These are phyloP conservation scores for Erucastrum elatum DNA, from an alignment of 345 rosid genomes.

Conservation along the genomic window DNA sequence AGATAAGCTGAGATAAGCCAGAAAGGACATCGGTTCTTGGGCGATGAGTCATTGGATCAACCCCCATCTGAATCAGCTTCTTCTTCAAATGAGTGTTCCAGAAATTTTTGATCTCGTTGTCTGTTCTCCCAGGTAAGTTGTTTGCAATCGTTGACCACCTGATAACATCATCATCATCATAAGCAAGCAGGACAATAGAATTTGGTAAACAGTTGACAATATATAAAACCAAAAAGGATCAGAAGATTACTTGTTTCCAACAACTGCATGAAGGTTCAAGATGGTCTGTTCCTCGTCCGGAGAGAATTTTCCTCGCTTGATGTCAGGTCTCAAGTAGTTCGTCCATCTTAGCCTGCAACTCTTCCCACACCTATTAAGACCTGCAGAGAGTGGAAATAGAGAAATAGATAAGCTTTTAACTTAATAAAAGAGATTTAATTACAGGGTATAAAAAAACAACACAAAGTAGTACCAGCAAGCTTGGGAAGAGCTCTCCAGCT, in stretches of 20 bases:
- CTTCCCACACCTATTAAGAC: constrained; percentile 82
- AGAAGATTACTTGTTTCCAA: constrained; percentile 72
- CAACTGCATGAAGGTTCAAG: constrained; percentile 71
- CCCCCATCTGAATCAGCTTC: constrained; percentile 74
- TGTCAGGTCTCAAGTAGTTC: constrained; percentile 82
- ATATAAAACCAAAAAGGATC: background rate
- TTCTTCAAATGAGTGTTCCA: constrained; percentile 87
- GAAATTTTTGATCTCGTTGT: constrained; percentile 73
- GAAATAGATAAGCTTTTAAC: background rate
- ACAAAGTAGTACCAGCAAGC: constrained; percentile 54
- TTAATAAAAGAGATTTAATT: background rate
- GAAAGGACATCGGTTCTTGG: constrained; percentile 50
- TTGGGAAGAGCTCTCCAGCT: constrained; percentile 94
- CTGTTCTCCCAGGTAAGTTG: constrained; percentile 71
- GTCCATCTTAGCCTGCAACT: constrained; percentile 88
- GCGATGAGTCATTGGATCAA: constrained; percentile 76
- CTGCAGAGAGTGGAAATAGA: constrained; percentile 30
- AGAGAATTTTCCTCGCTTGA: constrained; percentile 76
- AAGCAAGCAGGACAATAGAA: background rate
- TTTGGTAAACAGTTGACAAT: constrained; percentile 17
- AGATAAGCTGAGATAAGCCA: constrained; percentile 21
- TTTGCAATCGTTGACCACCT: constrained; percentile 92
- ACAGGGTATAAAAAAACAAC: background rate
- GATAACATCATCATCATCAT: constrained; percentile 13
- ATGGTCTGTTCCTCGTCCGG: constrained; percentile 77